Base-by-base conservation (phyloP, 768 basidiomycete species). In the Sistotremastrum suecicum region DNA sequence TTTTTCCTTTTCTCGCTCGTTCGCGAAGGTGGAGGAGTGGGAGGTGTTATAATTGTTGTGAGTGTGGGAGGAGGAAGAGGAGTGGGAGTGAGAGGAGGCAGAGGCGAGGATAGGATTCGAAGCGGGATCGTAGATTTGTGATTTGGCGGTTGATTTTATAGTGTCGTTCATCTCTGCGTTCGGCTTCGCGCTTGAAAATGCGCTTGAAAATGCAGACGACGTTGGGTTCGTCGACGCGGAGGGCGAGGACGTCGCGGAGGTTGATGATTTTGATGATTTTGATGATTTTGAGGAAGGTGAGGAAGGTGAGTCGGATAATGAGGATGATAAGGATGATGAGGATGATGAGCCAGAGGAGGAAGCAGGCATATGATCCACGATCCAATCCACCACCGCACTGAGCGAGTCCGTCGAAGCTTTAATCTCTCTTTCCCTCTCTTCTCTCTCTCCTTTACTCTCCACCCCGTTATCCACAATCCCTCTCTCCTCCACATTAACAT, bases 381-480 rank as follows among this genome's bases (percentile, higher is more conserved):
- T 61, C 83, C 84, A 87, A 56, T 86, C 83, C 51, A 88, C 73
- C 32, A 86, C 81, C 3, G 71, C 73, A 3, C 81, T 83, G 4
- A 87, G 61, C 52, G 74, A 77, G 48, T 82, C 83, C 3, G 82
- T 80, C 30, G 83, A 80, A 3, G 73, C 67, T 56, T 71, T 77
- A 48, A 85, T 61, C 5, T 76, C 64, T 2, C 71, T 76, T 51
- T 82, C 80, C 36, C 65, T 63, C 43, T 61, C 58, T 34, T 60
- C 60, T 28, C 59, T 54, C 39, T 61, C 63, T 47, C 34, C 48
- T 40, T 31, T 60, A 53, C 65, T 72, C 52, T 74, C 69, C 45
- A 74, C 76, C 48, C 44, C 46, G 5, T 45, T 42, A 12, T 45
- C 43, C 10, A 42, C 49, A 3, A 49, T 46, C 29, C 54, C 54